A percentile compares a stretch with the other conserved stretches of the same genome.
phyloP scores from a whole-genome alignment of 352 stramenopile genomes.

The Phytophthora meadii region DNA sequence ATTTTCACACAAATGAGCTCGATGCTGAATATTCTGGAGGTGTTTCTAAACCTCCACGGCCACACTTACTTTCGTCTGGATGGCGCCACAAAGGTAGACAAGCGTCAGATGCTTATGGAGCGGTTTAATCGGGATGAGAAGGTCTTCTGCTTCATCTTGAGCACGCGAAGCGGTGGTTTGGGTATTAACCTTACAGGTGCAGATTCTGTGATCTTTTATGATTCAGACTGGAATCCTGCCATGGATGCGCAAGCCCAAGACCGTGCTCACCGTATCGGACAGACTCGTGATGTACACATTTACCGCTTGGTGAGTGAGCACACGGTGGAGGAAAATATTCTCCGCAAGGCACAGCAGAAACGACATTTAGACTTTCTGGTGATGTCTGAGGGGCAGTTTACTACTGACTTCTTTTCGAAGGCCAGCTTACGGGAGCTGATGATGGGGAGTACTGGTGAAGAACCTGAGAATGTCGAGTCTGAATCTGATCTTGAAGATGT shows the following conservation, averaged over 20 bases:
- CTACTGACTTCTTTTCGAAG: slow-evolving; percentile 87
- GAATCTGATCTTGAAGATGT: slow-evolving; percentile 48
- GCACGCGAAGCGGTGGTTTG: slow-evolving; percentile 96
- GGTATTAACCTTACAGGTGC: slow-evolving; percentile 99
- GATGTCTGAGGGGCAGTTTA: slow-evolving; percentile 80
- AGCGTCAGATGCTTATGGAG: slow-evolving; percentile 97
- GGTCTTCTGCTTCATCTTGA: slow-evolving; percentile 99
- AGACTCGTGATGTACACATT: slow-evolving; percentile 99
- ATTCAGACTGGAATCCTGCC: slow-evolving; percentile 94
- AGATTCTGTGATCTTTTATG: slow-evolving; percentile 94
- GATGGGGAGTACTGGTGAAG: slow-evolving; percentile 41
- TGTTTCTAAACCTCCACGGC: slow-evolving; percentile 98
- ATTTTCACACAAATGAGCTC: slow-evolving; percentile 99
- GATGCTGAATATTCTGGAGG: slow-evolving; percentile 99
- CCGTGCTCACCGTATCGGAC: slow-evolving; percentile 97
- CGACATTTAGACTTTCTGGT: slow-evolving; percentile 96
- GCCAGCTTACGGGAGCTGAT: slow-evolving; percentile 92
- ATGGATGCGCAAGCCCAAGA: slow-evolving; percentile 97
- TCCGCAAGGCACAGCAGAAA: slow-evolving; percentile 99
- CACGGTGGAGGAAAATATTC: slow-evolving; percentile 99
- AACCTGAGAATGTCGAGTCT: slow-evolving; percentile 38
- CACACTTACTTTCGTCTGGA: slow-evolving; percentile 99
- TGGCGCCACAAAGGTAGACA: slow-evolving; percentile 96
- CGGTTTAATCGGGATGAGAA: slow-evolving; percentile 97
- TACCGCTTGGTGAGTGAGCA: slow-evolving; percentile 97